Percentiles rank a stretch among this genome's conserved stretches.
These are phyloP conservation scores for Aspergillus floridensis DNA, from an alignment of 2,329 filamentous ascomycete genomes.

Conservation along the genomic window DNA sequence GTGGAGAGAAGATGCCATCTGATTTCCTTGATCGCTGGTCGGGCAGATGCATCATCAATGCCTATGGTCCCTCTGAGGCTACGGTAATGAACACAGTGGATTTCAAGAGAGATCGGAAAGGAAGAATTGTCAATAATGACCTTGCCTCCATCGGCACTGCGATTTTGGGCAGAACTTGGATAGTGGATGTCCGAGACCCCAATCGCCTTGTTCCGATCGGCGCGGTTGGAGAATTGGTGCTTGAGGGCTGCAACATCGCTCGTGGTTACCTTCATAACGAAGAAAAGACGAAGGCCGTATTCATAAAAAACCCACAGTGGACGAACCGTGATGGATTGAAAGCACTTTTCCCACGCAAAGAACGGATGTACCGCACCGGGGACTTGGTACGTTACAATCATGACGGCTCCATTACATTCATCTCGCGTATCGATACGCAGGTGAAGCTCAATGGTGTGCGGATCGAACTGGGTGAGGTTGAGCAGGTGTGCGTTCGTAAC, in stretches of 20 bases:
- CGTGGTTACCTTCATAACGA: conserved; percentile 44
- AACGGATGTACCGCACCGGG: conserved; percentile 39
- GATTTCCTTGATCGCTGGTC: conserved; percentile 46
- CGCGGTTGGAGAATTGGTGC: conserved; percentile 46
- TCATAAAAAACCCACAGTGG: conserved; percentile 37
- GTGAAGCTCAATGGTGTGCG: conserved; percentile 47
- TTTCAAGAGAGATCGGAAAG: conserved; percentile 31
- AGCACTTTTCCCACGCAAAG: conserved; percentile 23
- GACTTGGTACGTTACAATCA: conserved; percentile 38
- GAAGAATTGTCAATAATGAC: conserved; percentile 29
- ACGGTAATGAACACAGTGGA: conserved; percentile 35
- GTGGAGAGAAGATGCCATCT: conserved; percentile 46
- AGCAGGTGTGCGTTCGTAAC: conserved; percentile 41
- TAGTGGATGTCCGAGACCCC: conserved; percentile 39
- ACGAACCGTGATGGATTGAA: conserved; percentile 18
- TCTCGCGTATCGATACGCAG: conserved; percentile 34
- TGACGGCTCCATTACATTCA: conserved; percentile 34
- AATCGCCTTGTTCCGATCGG: conserved; percentile 44
- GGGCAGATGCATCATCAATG: conserved; percentile 46
- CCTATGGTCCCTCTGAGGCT: conserved; percentile 44
- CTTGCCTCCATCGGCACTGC: conserved; percentile 36
- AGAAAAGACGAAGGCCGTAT: conserved; percentile 34
- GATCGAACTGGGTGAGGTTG: conserved; percentile 48
- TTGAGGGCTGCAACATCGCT: conserved; percentile 48
- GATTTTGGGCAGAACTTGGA: conserved; percentile 36